phyloP scores from a whole-genome alignment of 139 green algal genomes.

The Asterochloris erici region DNA sequence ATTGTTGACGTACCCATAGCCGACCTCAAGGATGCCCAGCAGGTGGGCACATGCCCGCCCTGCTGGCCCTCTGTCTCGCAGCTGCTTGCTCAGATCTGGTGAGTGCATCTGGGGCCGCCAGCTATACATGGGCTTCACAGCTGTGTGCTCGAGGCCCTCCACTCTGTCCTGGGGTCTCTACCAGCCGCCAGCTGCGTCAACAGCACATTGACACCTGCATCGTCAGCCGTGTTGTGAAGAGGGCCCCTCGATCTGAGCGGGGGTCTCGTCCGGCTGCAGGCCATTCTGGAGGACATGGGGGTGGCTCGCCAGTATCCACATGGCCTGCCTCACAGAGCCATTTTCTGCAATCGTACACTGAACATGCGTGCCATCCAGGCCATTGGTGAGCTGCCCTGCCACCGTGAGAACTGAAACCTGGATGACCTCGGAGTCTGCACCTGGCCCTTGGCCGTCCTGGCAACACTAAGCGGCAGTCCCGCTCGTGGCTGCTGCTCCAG shows the following conservation, averaged over 20 bases:
- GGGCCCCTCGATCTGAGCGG: neutral
- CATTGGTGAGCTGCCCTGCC: conserved; percentile 53
- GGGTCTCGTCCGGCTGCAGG: neutral
- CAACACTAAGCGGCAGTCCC: neutral
- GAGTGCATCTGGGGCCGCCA: too few relatives aligned
- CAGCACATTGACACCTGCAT: neutral
- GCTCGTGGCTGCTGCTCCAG: too few relatives aligned
- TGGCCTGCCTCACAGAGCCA: conserved; percentile 68
- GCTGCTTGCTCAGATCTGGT: too few relatives aligned
- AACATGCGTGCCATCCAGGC: conserved; percentile 90
- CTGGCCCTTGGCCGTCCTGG: neutral
- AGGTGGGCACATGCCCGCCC: conserved; percentile 20
- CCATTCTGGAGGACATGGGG: conserved; percentile 17
- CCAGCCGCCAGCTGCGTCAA: neutral
- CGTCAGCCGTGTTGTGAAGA: neutral
- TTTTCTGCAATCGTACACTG: conserved; percentile 92
- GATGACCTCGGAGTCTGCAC: neutral
- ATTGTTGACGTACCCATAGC: conserved; percentile 40
- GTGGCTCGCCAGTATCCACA: conserved; percentile 49
- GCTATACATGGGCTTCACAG: too few relatives aligned
- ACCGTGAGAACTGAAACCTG: neutral
- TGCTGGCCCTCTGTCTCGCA: too few relatives aligned
- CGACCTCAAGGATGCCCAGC: conserved; percentile 29
- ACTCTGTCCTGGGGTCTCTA: too few relatives aligned
- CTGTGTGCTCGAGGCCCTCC: too few relatives aligned